phyloP scores from a whole-genome alignment of 2,329 filamentous ascomycete genomes.

The Simplicillium aogashimaense region DNA sequence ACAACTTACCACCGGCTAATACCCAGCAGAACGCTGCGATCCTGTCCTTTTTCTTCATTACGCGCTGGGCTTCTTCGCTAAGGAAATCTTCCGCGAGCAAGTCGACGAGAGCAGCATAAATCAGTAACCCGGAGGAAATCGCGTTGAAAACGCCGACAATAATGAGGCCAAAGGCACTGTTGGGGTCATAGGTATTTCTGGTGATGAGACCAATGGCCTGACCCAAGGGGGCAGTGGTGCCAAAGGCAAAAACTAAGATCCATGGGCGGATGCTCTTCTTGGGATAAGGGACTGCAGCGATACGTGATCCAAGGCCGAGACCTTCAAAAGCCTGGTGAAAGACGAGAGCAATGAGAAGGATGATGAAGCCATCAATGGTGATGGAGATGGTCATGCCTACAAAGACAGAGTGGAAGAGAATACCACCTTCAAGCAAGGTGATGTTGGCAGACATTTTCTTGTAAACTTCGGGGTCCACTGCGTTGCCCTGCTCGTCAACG shows the following conservation, averaged over 20 bases:
- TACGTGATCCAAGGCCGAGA: slow-evolving; percentile 60
- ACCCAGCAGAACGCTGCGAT: slow-evolving; percentile 41
- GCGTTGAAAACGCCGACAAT: slow-evolving; percentile 57
- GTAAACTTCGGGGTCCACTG: slow-evolving; percentile 34
- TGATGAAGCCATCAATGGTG: slow-evolving; percentile 55
- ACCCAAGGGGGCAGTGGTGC: slow-evolving; percentile 53
- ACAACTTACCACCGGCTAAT: slow-evolving; percentile 35
- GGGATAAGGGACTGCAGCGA: slow-evolving; percentile 54
- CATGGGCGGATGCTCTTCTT: slow-evolving; percentile 47
- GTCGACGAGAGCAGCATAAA: slow-evolving; percentile 55
- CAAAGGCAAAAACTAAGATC: slow-evolving; percentile 52
- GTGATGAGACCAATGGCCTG: slow-evolving; percentile 53
- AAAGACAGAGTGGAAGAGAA: slow-evolving; percentile 70
- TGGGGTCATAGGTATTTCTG: slow-evolving; percentile 49
- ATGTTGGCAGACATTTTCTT: slow-evolving; percentile 63
- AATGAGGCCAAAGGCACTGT: slow-evolving; percentile 53
- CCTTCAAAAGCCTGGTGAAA: slow-evolving; percentile 66
- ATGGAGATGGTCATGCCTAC: slow-evolving; percentile 66
- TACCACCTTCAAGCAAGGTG: slow-evolving; percentile 65
- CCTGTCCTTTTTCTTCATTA: slow-evolving; percentile 42
- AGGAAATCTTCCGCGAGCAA: slow-evolving; percentile 56
- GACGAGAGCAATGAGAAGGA: slow-evolving; percentile 58
- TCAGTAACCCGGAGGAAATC: slow-evolving; percentile 51
- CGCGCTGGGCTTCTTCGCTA: slow-evolving; percentile 41
- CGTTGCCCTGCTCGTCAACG: slow-evolving; percentile 33